Conservation (phyloP, 2,329 filamentous ascomycete genomes). For the Penicillium sp. region DNA sequence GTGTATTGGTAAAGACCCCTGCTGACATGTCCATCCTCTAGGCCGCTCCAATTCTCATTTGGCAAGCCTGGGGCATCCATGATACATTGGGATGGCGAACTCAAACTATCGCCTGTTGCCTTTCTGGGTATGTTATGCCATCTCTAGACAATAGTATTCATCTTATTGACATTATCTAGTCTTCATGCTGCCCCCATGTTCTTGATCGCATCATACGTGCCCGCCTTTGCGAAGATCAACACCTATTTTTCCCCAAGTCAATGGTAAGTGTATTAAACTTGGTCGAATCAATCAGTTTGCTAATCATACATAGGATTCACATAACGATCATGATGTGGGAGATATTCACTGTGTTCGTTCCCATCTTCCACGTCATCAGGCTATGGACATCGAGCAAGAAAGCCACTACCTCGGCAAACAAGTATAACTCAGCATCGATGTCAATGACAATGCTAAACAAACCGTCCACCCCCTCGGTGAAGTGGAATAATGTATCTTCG, state of each 20-base stretch:
- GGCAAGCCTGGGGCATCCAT: constrained; percentile 4
- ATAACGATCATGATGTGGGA: constrained; percentile 9
- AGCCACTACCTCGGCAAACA: background rate
- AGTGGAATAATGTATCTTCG: background rate
- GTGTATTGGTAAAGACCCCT: background rate
- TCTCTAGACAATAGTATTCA: accelerated
- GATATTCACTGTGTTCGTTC: constrained; percentile 8
- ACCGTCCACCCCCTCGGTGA: background rate
- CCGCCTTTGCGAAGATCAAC: constrained; percentile 8
- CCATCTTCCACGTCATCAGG: constrained; percentile 4
- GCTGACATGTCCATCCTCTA: background rate
- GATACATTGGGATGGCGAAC: constrained; percentile 10
- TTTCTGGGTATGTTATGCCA: constrained; percentile 4
- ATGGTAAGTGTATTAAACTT: constrained; percentile 4
- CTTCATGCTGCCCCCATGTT: constrained; percentile 10
- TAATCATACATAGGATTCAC: constrained; percentile 6
- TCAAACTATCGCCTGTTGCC: constrained; percentile 7
- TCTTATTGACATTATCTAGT: background rate
- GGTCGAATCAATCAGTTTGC: background rate
- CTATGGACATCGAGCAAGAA: background rate
- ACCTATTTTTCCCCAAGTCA: constrained; percentile 7
- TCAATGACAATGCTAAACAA: background rate
- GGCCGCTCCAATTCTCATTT: constrained; percentile 7
- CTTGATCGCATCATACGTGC: constrained; percentile 5
- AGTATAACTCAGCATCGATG: background rate